Percentiles rank a stretch among this genome's conserved stretches.
phyloP scores from a whole-genome alignment of 2,329 filamentous ascomycete genomes.

The Botrytis sinoallii region DNA sequence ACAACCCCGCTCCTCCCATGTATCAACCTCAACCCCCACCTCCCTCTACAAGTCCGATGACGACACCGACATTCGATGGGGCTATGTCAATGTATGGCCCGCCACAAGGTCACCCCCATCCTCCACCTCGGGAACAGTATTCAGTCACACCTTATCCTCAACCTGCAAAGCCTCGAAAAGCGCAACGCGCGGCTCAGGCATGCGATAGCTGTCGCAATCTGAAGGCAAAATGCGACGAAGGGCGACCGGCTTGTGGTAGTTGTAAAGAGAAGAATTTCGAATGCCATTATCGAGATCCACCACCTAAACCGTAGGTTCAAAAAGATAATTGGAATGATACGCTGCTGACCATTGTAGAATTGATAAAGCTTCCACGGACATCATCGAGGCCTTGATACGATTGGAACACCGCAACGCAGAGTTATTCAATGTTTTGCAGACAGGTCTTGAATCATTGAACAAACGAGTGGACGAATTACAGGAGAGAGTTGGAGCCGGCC shows the following conservation, averaged over 20 bases:
- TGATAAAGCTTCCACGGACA: slow-evolving; percentile 59
- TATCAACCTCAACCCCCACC: slow-evolving; percentile 27
- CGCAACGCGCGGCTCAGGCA: slow-evolving; percentile 54
- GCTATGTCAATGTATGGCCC: slow-evolving; percentile 24
- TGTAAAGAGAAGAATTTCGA: slow-evolving; percentile 82
- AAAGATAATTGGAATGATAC: slow-evolving; percentile 25
- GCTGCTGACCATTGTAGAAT: slow-evolving; percentile 33
- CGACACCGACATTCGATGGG: slow-evolving; percentile 23
- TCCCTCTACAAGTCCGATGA: slow-evolving; percentile 33
- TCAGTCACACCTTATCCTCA: slow-evolving; percentile 15
- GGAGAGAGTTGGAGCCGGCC: background rate
- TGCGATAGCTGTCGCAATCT: slow-evolving; percentile 86
- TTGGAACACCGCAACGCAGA: slow-evolving; percentile 22
- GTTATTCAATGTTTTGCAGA: slow-evolving; percentile 12
- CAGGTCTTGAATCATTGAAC: slow-evolving; percentile 22
- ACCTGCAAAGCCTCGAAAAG: slow-evolving; percentile 28
- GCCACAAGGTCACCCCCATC: slow-evolving; percentile 22
- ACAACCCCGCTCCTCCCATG: slow-evolving; percentile 23
- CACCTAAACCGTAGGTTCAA: slow-evolving; percentile 78
- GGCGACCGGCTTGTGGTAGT: slow-evolving; percentile 70
- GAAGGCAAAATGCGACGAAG: slow-evolving; percentile 90
- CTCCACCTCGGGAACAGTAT: slow-evolving; percentile 29
- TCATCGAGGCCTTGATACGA: slow-evolving; percentile 48
- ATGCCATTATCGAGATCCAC: slow-evolving; percentile 87
- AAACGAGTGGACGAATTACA: slow-evolving; percentile 10